Conservation (phyloP, 371 early-diverging fungal genomes). For the Apophysomyces sp. region DNA sequence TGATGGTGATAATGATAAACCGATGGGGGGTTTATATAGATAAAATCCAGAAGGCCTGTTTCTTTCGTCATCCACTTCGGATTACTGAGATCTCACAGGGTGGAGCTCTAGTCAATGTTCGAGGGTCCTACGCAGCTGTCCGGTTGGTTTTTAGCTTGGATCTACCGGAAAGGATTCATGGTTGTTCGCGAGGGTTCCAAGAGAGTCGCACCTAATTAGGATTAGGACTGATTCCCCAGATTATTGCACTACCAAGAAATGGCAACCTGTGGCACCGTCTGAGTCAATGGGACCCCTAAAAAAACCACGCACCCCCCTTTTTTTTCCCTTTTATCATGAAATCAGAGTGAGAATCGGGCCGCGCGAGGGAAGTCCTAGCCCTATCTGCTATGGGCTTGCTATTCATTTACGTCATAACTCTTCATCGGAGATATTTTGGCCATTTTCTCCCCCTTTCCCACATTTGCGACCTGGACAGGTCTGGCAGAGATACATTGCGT, state of each 20-base stretch:
- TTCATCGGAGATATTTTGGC: neutral
- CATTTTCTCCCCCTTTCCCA: neutral
- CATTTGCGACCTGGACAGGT: too few relatives aligned
- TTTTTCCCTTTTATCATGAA: too few relatives aligned
- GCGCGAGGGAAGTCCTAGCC: too few relatives aligned
- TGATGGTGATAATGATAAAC: neutral
- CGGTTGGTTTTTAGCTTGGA: neutral
- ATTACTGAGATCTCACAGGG: too few relatives aligned
- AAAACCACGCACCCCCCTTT: neutral
- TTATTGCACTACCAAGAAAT: neutral
- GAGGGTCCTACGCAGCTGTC: neutral
- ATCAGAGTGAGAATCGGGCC: too few relatives aligned
- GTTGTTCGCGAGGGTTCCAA: neutral
- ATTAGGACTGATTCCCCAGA: neutral
- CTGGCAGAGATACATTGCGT: too few relatives aligned
- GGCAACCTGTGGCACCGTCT: neutral
- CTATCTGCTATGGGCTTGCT: neutral
- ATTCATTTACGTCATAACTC: neutral
- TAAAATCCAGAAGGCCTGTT: neutral
- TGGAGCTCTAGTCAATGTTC: too few relatives aligned
- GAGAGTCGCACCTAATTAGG: neutral
- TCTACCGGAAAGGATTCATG: neutral
- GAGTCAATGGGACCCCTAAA: neutral
- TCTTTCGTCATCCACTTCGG: neutral
- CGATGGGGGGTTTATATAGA: constrained; percentile 9